Percentiles rank a stretch among this genome's conserved stretches.
Conservation (phyloP, 208 protist genomes). For the Leishmania gerbilli region DNA sequence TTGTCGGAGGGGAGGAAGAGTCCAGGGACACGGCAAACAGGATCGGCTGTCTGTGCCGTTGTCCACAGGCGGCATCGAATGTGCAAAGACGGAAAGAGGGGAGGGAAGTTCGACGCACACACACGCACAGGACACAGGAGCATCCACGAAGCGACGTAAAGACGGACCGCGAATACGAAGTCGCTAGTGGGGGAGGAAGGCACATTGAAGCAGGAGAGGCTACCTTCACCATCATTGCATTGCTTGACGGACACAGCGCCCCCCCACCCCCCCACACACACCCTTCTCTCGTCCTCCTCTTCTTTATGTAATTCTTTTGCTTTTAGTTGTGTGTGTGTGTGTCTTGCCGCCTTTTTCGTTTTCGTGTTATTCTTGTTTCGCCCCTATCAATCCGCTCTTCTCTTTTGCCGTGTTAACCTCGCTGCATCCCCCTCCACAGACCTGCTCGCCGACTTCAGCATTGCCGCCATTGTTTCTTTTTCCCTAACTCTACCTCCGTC, state of each 20-base stretch:
- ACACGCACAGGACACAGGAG: neutral
- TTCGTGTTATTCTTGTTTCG: neutral
- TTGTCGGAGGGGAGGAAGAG: neutral
- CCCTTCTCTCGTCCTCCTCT: neutral
- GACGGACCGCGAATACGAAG: neutral
- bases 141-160: neutral
- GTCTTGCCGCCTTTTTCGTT: neutral
- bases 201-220: neutral
- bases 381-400: neutral
- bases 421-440: neutral
- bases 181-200: neutral
- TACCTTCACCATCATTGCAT: neutral
- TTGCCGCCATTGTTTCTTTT: too few relatives aligned
- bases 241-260: neutral
- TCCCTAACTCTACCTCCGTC: neutral
- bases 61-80: neutral
- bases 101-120: neutral
- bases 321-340: neutral
- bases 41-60: neutral
- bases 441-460: neutral
- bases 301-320: neutral
- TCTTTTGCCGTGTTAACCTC: neutral
- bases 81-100: neutral
- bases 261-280: too few relatives aligned
- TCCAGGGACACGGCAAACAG: neutral